phyloP scores from a whole-genome alignment of 2,329 filamentous ascomycete species.

The Xylariales sp. region DNA sequence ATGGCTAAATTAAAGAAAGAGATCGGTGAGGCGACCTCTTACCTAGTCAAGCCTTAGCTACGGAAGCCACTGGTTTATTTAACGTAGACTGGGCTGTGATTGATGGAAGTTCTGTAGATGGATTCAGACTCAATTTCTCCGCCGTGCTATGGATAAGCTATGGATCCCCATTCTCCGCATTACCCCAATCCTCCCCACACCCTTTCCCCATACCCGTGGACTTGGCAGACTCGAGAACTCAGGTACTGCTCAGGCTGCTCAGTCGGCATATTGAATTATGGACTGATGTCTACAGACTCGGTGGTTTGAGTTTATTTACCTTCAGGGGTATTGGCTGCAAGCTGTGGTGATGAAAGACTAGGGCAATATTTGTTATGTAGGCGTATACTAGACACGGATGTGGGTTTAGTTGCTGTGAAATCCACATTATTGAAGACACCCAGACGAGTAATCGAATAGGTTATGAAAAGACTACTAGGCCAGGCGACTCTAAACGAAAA shows the following conservation, averaged over 20 bases:
- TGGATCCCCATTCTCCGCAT: slow-evolving; percentile 25
- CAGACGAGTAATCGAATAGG: no score
- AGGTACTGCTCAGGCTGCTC: background rate
- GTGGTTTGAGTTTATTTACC: no score
- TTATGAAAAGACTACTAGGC: no score
- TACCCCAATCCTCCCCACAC: slow-evolving; percentile 35
- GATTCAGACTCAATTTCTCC: slow-evolving; percentile 30
- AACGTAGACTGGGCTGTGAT: slow-evolving; percentile 34
- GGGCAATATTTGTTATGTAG: no score
- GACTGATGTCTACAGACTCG: background rate
- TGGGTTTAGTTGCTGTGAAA: no score
- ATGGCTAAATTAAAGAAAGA: slow-evolving; percentile 25
- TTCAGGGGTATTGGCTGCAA: no score
- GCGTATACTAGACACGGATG: no score
- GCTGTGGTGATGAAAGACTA: no score
- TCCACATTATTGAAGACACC: no score
- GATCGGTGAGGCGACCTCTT: background rate
- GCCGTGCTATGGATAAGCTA: slow-evolving; percentile 1
- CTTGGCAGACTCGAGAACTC: background rate
- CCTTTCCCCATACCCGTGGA: background rate
- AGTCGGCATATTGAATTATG: background rate
- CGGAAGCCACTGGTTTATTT: background rate
- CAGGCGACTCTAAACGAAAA: background rate
- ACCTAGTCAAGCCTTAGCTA: background rate
- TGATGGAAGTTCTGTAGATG: slow-evolving; percentile 41